These are phyloP conservation scores for Thymus quinquecostatus DNA, from an alignment of 257 asterid species.

Conservation along the genomic window DNA sequence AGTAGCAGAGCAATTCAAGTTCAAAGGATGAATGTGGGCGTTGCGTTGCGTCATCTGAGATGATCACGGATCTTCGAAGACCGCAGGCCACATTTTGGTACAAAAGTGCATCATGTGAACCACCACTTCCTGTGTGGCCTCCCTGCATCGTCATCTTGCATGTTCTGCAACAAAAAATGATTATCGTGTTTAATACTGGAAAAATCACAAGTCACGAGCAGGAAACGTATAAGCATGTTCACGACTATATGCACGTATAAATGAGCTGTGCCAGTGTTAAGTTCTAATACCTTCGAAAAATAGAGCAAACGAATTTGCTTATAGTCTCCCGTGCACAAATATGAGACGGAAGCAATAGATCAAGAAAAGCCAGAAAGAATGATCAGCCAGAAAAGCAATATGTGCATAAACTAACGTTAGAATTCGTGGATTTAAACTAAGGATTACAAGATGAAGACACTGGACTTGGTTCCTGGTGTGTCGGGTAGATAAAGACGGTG, in stretches of 20 bases:
- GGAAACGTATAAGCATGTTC: no score
- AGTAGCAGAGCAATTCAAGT: neutral
- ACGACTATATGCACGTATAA: no score
- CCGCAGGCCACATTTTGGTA: conserved; percentile 41
- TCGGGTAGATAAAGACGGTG: neutral
- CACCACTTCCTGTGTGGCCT: conserved; percentile 74
- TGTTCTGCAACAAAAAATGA: conserved; percentile 60
- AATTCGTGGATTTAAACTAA: neutral
- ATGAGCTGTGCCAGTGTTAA: no score
- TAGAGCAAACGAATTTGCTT: neutral
- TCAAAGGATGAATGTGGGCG: neutral
- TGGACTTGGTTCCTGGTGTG: neutral
- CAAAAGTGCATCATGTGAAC: conserved; percentile 24
- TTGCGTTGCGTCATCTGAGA: neutral
- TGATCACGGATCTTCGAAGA: neutral
- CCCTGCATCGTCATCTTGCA: conserved; percentile 95
- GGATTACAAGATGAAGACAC: neutral
- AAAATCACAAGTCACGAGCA: neutral
- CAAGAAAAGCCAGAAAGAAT: neutral
- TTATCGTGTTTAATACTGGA: conserved; percentile 20
- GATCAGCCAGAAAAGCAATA: no score
- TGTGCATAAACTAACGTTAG: no score
- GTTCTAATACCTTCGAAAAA: no score
- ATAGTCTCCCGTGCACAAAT: neutral
- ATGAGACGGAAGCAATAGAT: neutral